Evolutionary conservation across 2,329 filamentous ascomycete species (phyloP), one percentile per base, ranked within the genome.

Genomic region (Sporothrix inflata): DNA sequence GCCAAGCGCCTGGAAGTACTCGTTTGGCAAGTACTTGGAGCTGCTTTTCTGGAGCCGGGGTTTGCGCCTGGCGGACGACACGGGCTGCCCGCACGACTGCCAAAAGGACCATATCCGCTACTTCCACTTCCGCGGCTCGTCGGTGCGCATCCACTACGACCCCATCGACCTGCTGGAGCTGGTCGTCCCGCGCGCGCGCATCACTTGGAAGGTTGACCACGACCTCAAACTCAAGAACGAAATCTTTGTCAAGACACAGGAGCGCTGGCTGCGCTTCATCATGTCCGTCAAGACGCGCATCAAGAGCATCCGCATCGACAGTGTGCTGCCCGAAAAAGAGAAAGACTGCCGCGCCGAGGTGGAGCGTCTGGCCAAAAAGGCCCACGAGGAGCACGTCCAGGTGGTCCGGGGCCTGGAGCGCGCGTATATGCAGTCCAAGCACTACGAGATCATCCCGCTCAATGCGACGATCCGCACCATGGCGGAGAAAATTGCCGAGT

Each of bases 131-230:
- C 91, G 92, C 73, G 94, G 97, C 78, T 89, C 94, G 70, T 92
- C 93, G 8, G 87, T 99, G 57, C 89, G 94, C 27, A 91, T 99
- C 72, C 95, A 98, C 79, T 97, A 97, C 81, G 96, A 98, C 77
- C 89, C 92, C 0, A 94, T 99, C 72, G 93, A 96, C 76, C 87
- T 99, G 8, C 90, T 98, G 49, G 97, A 99, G 80, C 94, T 99
- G 73, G 91, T 97, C 69, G 96, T 98, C 1, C 96, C 96, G 1
- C 89, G 94, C 72, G 90, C 94, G 34, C 89, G 93, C 71, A 92
- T 99, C 69, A 98, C 95, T 0, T 99, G 97, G 95, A 98, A 98
- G 80, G 96, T 99, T 34, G 95, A 97, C 76, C 92, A 97, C 75
- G 96, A 99, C 79, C 83, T 99, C 66, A 92, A 88, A 75, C 87